phyloP scores from a whole-genome alignment of 2,329 filamentous ascomycete genomes.

The Phialocephala subalpina region DNA sequence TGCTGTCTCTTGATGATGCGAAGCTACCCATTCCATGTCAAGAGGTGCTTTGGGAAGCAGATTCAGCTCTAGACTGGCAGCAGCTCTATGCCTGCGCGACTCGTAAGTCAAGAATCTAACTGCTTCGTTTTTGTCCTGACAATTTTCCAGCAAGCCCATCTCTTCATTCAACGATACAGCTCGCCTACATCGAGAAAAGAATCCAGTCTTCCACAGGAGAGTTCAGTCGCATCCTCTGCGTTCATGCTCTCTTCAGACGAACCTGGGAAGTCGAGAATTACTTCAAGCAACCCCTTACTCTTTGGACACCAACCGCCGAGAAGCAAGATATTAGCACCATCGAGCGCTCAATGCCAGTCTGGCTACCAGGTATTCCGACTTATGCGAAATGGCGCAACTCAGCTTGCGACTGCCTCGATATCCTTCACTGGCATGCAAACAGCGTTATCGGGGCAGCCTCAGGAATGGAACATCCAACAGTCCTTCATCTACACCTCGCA shows the following conservation, averaged over 20 bases:
- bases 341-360: slow-evolving; percentile 48
- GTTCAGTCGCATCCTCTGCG: slow-evolving; percentile 55
- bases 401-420: slow-evolving; percentile 51
- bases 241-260: slow-evolving; percentile 58
- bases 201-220: slow-evolving; percentile 54
- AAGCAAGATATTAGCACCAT: slow-evolving; percentile 45
- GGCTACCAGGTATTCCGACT: slow-evolving; percentile 55
- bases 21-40: slow-evolving; percentile 49
- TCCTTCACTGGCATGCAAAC: slow-evolving; percentile 54
- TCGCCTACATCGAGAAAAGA: slow-evolving; percentile 57
- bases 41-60: slow-evolving; percentile 51
- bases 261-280: slow-evolving; percentile 57
- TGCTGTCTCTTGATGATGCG: slow-evolving; percentile 50
- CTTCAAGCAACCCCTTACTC: slow-evolving; percentile 53
- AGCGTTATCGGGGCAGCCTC: slow-evolving; percentile 47
- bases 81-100: slow-evolving; percentile 32
- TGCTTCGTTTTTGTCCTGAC: slow-evolving; percentile 2
- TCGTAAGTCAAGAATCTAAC: slow-evolving; percentile 24
- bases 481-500: slow-evolving; percentile 52
- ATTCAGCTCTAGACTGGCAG: slow-evolving; percentile 45
- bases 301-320: slow-evolving; percentile 53
- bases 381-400: slow-evolving; percentile 56
- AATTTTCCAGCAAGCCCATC: slow-evolving; percentile 43
- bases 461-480: slow-evolving; percentile 52
- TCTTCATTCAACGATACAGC: slow-evolving; percentile 52